Base-by-base conservation (phyloP, 176 grass and related monocot species). In the Aegilops speltoides region DNA sequence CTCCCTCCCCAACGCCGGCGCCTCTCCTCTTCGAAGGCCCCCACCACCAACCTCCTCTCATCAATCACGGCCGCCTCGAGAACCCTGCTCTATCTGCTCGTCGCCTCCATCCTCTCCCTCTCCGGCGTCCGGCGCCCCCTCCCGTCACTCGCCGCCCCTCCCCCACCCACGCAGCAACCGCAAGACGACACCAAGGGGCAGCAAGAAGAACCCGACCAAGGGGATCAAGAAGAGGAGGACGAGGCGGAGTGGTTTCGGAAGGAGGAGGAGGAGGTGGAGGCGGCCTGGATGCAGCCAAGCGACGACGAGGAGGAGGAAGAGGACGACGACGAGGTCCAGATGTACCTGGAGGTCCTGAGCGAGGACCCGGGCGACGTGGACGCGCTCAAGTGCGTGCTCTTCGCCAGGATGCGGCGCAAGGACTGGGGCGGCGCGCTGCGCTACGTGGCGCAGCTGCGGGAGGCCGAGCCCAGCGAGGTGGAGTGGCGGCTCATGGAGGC, bases 401-500 rank as follows among this genome's bases (percentile, higher is more conserved):
- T 89, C 83, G 87, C 86, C 13, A 93, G 80, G 84, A 88, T 98
- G 92, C 84, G 75, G 92, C 86, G 90, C 20, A 83, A 63, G 71
- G 85, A 98, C 66, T 93, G 87, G 88, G 88, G 78, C 79, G 90
- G 83, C 26, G 93, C 94, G 34, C 69, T 96, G 86, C 22, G 40
- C 54, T 94, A 85, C 80, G 84, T 87, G 26, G 78, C 83, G 20
- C 82, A 77, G 79, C 84, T 98, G 87, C 89, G 90, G 22, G 85
- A 68, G 65, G 68, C 89, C 20, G 84, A 98, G 86, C 92, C 92
- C 20, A 73, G 80, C 33, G 92, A 94, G 72, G 66, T 93, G 61
- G 97, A 98, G 77, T 98, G 97, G 97, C 83, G 75, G 29, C 87
- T 98, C 34, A 87, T 93, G 83, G 93, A 88, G 84, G 97, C 92